Evolutionary conservation across 305 asterid genomes (phyloP), one percentile per base, ranked within the genome.

Genomic region (Rubia tinctorum): DNA sequence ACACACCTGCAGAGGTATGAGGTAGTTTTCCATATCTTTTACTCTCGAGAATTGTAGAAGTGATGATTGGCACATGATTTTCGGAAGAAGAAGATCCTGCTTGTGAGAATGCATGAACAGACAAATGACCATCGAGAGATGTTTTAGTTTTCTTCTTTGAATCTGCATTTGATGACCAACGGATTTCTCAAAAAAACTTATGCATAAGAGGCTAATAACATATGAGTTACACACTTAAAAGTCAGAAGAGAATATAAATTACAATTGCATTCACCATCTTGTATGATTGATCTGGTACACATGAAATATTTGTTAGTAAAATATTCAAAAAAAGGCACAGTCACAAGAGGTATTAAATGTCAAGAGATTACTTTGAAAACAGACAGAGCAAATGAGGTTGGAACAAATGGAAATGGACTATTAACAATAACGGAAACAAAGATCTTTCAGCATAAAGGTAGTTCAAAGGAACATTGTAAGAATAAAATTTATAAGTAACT

Each of bases 331-430:
- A 53, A 27, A 27, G 30, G 59, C 2, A 0, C n/a, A 59, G 8
- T 56, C 64, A 59, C 3, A 53, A 59, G 27, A 59, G 6, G n/a
- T 20, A 18, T 5, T 0, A n/a, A 56, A 56, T n/a, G 27, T 30
- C 13, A 44, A 30, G 63, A 18, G 34, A 27, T 63, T 84, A 91
- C 98, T 97, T 95, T 95, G 75, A 95, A 98, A 79, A 95, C 83
- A 71, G 99, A 95, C 83, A 95, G 97, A 17, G 98, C 99, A 56
- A 92, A 95, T 78, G 99, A 95, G 77, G 99, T 96, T 73, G 99
- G 99, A 81, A 95, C 85, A 77, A 95, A 95, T 12, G 97, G 86
- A 80, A 95, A 95, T 73, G 99, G 96, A 74, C 92, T 89, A 65
- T 81, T 88, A 68, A 95, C 86, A 76, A 95, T 85, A 34, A 92